Conservation (phyloP, 2,329 filamentous ascomycete genomes). For the Hymenoscyphus scutula region DNA sequence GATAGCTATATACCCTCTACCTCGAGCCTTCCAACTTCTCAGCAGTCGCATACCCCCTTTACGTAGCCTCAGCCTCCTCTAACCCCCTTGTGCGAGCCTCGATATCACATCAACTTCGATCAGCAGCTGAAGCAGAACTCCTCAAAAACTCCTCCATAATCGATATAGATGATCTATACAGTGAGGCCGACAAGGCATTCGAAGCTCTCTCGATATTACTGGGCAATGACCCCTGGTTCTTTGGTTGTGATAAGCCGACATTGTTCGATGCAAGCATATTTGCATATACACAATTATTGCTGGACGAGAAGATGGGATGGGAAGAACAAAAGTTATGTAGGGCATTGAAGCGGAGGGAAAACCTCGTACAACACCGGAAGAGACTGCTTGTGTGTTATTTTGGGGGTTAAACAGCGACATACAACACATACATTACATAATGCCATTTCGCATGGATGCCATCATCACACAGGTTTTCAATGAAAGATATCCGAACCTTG, state of each 20-base stretch:
- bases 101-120: conserved; percentile 63
- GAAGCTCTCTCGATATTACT: conserved; percentile 59
- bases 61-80: conserved; percentile 64
- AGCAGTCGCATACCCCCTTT: conserved; percentile 66
- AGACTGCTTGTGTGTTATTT: conserved; percentile 47
- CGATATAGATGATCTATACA: conserved; percentile 55
- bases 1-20: conserved; percentile 76
- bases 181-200: conserved; percentile 61
- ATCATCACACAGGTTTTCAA: neutral
- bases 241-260: conserved; percentile 53
- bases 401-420: conserved; percentile 23
- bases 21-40: conserved; percentile 64
- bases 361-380: conserved; percentile 64
- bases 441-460: neutral
- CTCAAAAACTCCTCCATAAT: conserved; percentile 60
- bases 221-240: conserved; percentile 60
- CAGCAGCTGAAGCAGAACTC: conserved; percentile 73
- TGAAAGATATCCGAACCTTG: neutral
- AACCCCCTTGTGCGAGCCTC: conserved; percentile 61
- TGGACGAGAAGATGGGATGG: conserved; percentile 61
- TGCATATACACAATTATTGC: conserved; percentile 79
- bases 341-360: conserved; percentile 54
- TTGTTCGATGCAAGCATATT: conserved; percentile 89
- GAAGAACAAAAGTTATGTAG: conserved; percentile 57
- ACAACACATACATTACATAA: neutral